Percentiles rank a stretch among this genome's conserved stretches.
Conservation (phyloP, 306 rosid genomes). For the Trifolium subterraneum region DNA sequence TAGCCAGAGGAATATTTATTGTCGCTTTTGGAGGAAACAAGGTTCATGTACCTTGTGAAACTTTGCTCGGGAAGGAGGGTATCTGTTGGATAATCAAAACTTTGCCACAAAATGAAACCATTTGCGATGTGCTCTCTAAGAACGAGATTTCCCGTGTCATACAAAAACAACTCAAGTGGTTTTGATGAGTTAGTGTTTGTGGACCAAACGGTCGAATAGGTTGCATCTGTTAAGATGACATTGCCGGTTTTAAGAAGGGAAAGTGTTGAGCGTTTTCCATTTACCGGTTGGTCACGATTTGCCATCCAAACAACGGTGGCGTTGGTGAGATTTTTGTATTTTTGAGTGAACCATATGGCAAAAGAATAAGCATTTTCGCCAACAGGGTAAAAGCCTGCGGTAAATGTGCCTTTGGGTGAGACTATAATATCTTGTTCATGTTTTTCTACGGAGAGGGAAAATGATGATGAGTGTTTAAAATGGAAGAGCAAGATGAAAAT, state of each 20-base stretch:
- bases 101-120: constrained; percentile 7
- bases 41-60: not conserved
- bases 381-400: constrained; percentile 6
- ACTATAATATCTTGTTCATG: not conserved
- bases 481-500: too few species aligned
- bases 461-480: not conserved
- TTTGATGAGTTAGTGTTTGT: not conserved
- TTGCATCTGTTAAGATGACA: constrained; percentile 18
- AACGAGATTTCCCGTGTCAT: constrained; percentile 27
- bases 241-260: constrained; percentile 30
- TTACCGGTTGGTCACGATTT: constrained; percentile 34
- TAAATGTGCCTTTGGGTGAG: constrained; percentile 26
- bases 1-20: constrained; percentile 23
- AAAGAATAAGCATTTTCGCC: constrained; percentile 27
- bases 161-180: not conserved
- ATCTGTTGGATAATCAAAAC: constrained; percentile 35
- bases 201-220: constrained; percentile 7
- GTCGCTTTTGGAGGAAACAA: constrained; percentile 16
- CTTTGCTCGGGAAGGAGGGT: constrained; percentile 26
- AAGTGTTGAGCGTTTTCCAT: constrained; percentile 25
- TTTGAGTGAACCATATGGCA: constrained; percentile 25
- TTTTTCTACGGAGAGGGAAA: constrained; percentile 3
- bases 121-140: not conserved
- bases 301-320: constrained; percentile 34
- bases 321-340: not conserved